A percentile compares a stretch with the other conserved stretches of the same genome.
Conservation (phyloP, 495 filamentous ascomycete species). For the Daldinia bambusicola region DNA sequence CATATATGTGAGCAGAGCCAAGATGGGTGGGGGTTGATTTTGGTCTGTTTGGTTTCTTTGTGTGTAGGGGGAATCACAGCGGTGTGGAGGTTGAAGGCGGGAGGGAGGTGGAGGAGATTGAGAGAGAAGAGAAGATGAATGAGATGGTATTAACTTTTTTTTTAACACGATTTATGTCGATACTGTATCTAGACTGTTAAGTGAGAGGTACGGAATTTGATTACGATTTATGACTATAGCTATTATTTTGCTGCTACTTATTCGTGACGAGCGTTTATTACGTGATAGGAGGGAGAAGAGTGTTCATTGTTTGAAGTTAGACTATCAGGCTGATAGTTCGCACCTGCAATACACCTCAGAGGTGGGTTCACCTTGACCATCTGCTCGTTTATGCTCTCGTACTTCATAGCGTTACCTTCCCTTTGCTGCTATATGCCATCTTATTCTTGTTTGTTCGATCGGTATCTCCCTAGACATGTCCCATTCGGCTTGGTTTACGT, state of each 20-base stretch:
- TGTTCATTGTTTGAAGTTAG: background rate
- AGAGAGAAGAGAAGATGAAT: slow-evolving; percentile 16
- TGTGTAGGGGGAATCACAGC: background rate
- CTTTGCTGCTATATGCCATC: too few relatives aligned
- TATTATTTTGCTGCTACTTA: background rate
- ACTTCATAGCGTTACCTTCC: background rate
- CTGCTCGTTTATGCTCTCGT: background rate
- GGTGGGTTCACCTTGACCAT: too few relatives aligned
- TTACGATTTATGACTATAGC: slow-evolving; percentile 40
- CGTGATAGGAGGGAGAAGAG: background rate
- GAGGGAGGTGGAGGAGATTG: too few relatives aligned
- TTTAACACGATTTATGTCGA: background rate
- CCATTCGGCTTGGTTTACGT: too few relatives aligned
- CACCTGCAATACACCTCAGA: too few relatives aligned
- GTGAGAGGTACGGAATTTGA: slow-evolving; percentile 37
- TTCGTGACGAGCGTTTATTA: background rate
- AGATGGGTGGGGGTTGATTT: slow-evolving; percentile 33
- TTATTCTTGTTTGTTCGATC: too few relatives aligned
- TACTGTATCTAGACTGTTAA: slow-evolving; percentile 41
- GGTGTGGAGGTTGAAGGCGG: background rate
- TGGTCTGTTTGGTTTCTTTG: slow-evolving; percentile 15
- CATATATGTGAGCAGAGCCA: slow-evolving; percentile 18
- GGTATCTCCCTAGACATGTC: too few relatives aligned
- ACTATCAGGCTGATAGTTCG: too few relatives aligned
- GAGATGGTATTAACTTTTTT: slow-evolving; percentile 5